Evolutionary conservation across 2,329 filamentous ascomycete species (phyloP).

Genomic region (Pseudogymnoascus sp.): DNA sequence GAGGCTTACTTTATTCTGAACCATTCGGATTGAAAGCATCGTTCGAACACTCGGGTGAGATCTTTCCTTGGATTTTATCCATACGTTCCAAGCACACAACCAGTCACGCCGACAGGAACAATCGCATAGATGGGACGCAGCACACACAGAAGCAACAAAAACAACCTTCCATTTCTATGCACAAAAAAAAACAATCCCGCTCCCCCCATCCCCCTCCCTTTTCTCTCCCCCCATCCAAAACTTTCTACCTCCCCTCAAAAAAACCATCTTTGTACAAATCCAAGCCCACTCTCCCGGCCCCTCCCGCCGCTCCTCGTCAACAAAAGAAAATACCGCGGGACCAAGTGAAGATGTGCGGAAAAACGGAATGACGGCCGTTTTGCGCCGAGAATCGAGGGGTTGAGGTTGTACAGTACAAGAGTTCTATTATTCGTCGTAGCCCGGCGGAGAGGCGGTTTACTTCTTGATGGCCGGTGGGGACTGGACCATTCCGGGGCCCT

Average conservation of each 20-base stretch:
- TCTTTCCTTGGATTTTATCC: not conserved
- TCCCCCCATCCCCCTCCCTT: slow-evolving; percentile 44
- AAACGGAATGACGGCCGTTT: slow-evolving; percentile 1
- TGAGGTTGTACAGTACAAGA: slow-evolving; percentile 2
- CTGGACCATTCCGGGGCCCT: slow-evolving; percentile 73
- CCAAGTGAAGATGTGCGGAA: not conserved
- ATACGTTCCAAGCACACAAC: not conserved
- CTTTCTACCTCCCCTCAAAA: not conserved
- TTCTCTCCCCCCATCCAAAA: not conserved
- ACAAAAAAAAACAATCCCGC: slow-evolving; percentile 9
- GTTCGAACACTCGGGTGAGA: not conserved
- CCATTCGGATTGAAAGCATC: not conserved
- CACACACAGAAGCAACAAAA: not conserved
- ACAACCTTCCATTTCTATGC: slow-evolving; percentile 5
- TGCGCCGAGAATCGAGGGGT: not conserved
- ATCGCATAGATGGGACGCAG: not conserved
- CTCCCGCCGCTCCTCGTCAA: not conserved
- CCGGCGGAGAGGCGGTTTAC: slow-evolving; percentile 5
- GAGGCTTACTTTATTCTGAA: not conserved
- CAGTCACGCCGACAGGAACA: not conserved
- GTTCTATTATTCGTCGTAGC: slow-evolving; percentile 7
- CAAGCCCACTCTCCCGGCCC: not conserved
- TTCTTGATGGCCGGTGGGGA: slow-evolving; percentile 40
- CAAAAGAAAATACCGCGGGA: slow-evolving; percentile 4
- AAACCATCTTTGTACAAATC: not conserved